Evolutionary conservation across 345 rosid species (phyloP).

Genomic region (Sonneratia caseolaris): DNA sequence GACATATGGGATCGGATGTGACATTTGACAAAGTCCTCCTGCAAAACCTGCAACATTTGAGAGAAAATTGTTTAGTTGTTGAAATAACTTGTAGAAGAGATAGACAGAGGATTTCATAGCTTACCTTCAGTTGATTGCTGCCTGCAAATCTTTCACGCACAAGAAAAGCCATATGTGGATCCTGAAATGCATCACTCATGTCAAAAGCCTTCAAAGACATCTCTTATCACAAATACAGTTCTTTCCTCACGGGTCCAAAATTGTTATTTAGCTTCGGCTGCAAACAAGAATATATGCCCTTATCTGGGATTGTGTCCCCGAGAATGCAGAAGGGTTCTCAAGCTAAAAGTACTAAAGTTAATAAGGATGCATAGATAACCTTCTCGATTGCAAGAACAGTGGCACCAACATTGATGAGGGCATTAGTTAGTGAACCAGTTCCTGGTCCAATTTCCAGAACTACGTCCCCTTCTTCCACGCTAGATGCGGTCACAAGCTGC

Average conservation of each 20-base stretch:
- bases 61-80: background rate
- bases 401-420: conserved; percentile 57
- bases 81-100: background rate
- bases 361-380: conserved; percentile 18
- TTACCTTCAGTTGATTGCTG: conserved; percentile 49
- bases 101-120: background rate
- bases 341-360: background rate
- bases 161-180: conserved; percentile 72
- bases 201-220: background rate
- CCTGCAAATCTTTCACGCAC: conserved; percentile 58
- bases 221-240: background rate
- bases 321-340: background rate
- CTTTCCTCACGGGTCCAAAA: background rate
- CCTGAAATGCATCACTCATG: conserved; percentile 24
- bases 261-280: background rate
- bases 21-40: conserved; percentile 73
- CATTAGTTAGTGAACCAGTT: conserved; percentile 83
- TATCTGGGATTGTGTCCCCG: background rate
- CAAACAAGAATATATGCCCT: background rate
- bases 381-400: conserved; percentile 74
- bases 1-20: conserved; percentile 58
- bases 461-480: conserved; percentile 60
- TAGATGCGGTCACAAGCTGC: conserved; percentile 44
- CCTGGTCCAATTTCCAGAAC: conserved; percentile 95
- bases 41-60: conserved; percentile 44